phyloP scores from a whole-genome alignment of 208 protist genomes.

The Trypanosoma rangeli region DNA sequence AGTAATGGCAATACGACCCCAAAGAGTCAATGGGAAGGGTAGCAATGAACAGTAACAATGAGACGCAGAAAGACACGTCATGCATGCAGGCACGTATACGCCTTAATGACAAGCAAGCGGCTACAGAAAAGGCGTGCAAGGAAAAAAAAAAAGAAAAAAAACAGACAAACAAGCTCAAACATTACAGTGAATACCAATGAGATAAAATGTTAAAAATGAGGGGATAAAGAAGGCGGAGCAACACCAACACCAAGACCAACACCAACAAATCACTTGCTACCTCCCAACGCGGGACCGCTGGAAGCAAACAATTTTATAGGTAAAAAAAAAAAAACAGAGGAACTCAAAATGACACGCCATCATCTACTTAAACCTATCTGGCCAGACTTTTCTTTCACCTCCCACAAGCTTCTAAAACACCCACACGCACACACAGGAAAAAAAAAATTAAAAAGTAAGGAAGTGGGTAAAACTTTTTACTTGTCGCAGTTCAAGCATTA shows the following conservation, averaged over 20 bases:
- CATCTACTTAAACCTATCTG: too few relatives aligned
- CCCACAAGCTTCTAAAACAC: neutral
- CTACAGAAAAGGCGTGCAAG: neutral
- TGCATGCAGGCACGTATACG: neutral
- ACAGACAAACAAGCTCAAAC: too few relatives aligned
- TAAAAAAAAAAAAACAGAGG: too few relatives aligned
- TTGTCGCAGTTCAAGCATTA: conserved; percentile 1
- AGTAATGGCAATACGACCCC: neutral
- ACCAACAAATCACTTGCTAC: too few relatives aligned
- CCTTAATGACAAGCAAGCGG: neutral
- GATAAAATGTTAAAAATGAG: too few relatives aligned
- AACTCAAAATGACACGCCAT: too few relatives aligned
- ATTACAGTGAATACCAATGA: too few relatives aligned
- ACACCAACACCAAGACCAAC: too few relatives aligned
- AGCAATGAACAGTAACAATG: neutral
- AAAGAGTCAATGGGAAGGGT: neutral
- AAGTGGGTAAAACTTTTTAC: neutral
- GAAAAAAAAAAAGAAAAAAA: neutral
- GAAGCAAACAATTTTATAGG: too few relatives aligned
- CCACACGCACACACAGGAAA: neutral
- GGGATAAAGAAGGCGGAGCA: neutral
- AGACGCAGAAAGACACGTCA: neutral
- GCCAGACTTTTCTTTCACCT: too few relatives aligned
- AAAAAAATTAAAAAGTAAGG: neutral
- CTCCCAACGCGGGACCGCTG: too few relatives aligned